Evolutionary conservation across 2,329 filamentous ascomycete genomes (phyloP).

Genomic region (Zopfia rhizophila): DNA sequence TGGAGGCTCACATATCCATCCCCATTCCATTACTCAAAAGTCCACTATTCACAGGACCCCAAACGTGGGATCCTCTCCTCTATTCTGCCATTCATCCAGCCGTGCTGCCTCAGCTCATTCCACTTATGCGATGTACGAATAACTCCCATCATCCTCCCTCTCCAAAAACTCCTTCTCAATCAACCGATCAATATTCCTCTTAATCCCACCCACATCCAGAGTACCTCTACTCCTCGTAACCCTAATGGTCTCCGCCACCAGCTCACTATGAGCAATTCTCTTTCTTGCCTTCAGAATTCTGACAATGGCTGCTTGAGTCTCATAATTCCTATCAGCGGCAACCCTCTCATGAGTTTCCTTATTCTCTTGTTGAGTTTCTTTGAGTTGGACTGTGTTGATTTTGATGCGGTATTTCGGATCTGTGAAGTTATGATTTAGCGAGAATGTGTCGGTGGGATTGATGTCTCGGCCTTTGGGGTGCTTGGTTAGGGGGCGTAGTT

Average conservation of each 20-base stretch:
- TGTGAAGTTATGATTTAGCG: constrained; percentile 78
- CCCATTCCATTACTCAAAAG: too few species aligned
- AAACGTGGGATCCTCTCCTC: too few species aligned
- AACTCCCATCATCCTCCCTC: constrained; percentile 52
- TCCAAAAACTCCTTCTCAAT: constrained; percentile 54
- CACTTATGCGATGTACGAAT: constrained; percentile 58
- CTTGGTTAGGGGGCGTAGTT: constrained; percentile 84
- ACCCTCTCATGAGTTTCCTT: constrained; percentile 92
- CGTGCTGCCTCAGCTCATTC: too few species aligned
- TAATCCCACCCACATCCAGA: constrained; percentile 87
- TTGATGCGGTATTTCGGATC: constrained; percentile 92
- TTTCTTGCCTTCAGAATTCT: constrained; percentile 97
- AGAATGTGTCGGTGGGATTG: constrained; percentile 80
- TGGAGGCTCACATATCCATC: too few species aligned
- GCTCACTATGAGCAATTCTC: constrained; percentile 82
- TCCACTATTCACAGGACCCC: too few species aligned
- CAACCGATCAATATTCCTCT: constrained; percentile 95
- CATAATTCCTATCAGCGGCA: constrained; percentile 88
- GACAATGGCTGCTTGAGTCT: constrained; percentile 97
- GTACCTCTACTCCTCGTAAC: constrained; percentile 88
- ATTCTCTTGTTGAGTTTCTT: constrained; percentile 95
- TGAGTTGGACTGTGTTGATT: constrained; percentile 98
- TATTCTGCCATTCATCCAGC: too few species aligned
- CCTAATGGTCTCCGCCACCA: constrained; percentile 92
- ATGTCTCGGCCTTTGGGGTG: constrained; percentile 87